Conservation (phyloP, 345 rosid genomes). For the Hibiscus trionum region DNA sequence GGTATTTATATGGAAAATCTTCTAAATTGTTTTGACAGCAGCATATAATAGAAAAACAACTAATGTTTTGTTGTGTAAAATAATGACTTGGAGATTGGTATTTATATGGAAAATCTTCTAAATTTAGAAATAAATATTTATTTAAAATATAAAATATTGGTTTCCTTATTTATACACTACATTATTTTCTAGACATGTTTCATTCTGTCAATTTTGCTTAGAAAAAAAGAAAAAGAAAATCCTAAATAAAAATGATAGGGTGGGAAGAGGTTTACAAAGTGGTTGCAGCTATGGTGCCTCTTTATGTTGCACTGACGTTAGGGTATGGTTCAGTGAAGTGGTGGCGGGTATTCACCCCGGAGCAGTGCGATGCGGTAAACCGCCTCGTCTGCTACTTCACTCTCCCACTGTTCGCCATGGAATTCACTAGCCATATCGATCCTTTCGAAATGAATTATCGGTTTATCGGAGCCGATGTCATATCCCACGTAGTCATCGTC, state of each 20-base stretch:
- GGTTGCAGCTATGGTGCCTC: constrained; percentile 68
- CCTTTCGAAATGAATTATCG: constrained; percentile 64
- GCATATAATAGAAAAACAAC: too few relatives aligned
- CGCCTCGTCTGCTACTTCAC: constrained; percentile 73
- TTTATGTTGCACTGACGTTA: constrained; percentile 59
- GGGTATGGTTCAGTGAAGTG: constrained; percentile 88
- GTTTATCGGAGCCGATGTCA: constrained; percentile 51
- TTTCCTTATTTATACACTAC: too few relatives aligned
- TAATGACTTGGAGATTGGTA: too few relatives aligned
- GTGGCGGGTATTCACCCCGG: constrained; percentile 70
- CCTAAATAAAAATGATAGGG: constrained; percentile 40
- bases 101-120: too few relatives aligned
- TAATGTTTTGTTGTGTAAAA: too few relatives aligned
- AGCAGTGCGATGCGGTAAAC: constrained; percentile 78
- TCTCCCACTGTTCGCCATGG: constrained; percentile 63
- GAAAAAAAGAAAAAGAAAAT: background rate
- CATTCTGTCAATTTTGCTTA: background rate
- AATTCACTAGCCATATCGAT: constrained; percentile 63
- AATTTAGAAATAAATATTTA: too few relatives aligned
- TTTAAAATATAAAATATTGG: too few relatives aligned
- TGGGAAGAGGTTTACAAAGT: constrained; percentile 76
- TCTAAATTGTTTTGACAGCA: too few relatives aligned
- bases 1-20: too few relatives aligned
- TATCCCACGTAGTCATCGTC: constrained; percentile 56
- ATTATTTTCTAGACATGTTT: background rate